Conservation (phyloP, 805 yeast species). For the Candida sakaeoensis region DNA sequence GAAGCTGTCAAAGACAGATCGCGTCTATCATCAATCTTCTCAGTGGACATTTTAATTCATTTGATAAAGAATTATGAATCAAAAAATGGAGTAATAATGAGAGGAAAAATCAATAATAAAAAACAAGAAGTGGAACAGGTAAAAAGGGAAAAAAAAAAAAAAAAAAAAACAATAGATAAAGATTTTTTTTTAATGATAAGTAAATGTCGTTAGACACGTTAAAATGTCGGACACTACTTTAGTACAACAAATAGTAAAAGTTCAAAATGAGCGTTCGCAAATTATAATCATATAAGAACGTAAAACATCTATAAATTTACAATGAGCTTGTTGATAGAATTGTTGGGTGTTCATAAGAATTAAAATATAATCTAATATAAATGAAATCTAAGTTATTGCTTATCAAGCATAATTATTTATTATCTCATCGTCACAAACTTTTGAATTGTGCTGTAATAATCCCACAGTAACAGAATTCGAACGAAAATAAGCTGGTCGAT, state of each 20-base stretch:
- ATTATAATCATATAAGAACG: not conserved
- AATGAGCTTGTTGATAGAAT: too few species aligned
- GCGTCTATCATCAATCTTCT: not conserved
- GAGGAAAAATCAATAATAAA: not conserved
- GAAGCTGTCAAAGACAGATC: not conserved
- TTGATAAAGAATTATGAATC: not conserved
- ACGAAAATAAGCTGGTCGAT: slow-evolving; percentile 28
- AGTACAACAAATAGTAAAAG: too few species aligned
- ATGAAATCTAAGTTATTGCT: too few species aligned
- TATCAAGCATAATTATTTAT: too few species aligned
- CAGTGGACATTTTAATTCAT: not conserved
- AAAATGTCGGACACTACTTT: too few species aligned
- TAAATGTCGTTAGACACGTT: too few species aligned
- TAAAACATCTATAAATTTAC: too few species aligned
- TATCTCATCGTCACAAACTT: too few species aligned
- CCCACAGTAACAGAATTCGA: slow-evolving; percentile 41
- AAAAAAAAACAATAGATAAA: not conserved
- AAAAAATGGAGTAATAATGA: not conserved
- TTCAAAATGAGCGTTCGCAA: too few species aligned
- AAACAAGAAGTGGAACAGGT: not conserved
- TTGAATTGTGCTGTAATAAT: slow-evolving; percentile 23
- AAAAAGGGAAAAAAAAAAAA: not conserved
- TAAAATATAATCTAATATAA: too few species aligned
- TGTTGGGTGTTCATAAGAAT: too few species aligned
- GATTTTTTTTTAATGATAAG: not conserved